Evolutionary conservation across 352 stramenopile species (phyloP), one percentile per base, ranked within the genome.

Genomic region (Pythium aphanidermatum): DNA sequence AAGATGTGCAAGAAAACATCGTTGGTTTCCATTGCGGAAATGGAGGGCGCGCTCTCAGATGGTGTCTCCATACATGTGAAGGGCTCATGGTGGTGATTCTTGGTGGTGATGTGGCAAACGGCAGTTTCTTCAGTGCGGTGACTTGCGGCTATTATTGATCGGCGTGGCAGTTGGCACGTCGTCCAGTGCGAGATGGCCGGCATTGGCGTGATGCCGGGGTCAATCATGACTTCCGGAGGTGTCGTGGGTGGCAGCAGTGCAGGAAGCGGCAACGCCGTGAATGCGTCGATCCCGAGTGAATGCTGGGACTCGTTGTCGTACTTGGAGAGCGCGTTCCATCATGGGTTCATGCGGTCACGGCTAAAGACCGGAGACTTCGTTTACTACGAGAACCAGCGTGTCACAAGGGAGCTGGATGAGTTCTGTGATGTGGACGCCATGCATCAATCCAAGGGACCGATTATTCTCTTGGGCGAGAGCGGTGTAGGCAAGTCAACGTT

Each of bases 381-480:
- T 32, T 89, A 84, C 52, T 59, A 73, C 23, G 76, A 88, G 60
- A 85, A 87, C 58, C 10, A 55, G 14, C 70, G 70, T 23, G 46
- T 89, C 21, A 75, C 69, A 4, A 61, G 71, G 19, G 75, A 89
- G 43, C 59, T 91, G 6, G 78, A 91, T 46, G 78, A 89, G 30
- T 93, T 85, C 53, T 93, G 81, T 39, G 77, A 92, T 47, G 77
- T 86, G n/a, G 81, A 91, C 36, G 63, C 63, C 11, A 93, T 93
- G 81, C 75, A 87, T 41, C 74, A 79, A n/a, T 64, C 69, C 13
- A 88, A 86, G 38, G 74, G 74, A 0, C 78, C 78, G 13, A 67
- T 93, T 37, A 80, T 93, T 41, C 39, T 91, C 11, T 58, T 89
- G 36, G 81, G 81, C 17, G 74, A 88, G 31, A 83, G 64, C 37